Evolutionary conservation across 768 basidiomycete genomes (phyloP).

Genomic region (Suillus spraguei): DNA sequence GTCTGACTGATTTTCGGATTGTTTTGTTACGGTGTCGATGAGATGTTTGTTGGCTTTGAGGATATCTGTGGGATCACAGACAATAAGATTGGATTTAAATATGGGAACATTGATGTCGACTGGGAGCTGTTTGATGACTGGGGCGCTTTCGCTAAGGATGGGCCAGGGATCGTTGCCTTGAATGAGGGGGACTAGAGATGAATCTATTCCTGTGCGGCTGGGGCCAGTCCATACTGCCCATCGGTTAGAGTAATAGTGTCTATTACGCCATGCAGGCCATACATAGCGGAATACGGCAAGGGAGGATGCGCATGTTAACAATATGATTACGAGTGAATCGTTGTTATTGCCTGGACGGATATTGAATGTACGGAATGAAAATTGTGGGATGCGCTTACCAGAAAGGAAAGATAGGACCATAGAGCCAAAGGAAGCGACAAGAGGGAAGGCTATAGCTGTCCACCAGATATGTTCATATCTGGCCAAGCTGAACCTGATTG

Average conservation of each 20-base stretch:
- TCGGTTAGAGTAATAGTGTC: constrained; percentile 7
- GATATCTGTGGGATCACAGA: constrained; percentile 3
- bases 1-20: not conserved
- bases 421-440: not conserved
- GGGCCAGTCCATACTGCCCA: constrained; percentile 5
- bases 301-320: not conserved
- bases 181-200: not conserved
- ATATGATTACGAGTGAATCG: constrained; percentile 2
- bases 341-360: not conserved
- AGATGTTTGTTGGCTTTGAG: not conserved
- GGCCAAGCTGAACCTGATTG: constrained; percentile 1
- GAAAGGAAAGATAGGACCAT: constrained; percentile 3
- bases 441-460: constrained; percentile 4
- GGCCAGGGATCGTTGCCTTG: not conserved
- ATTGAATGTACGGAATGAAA: not conserved
- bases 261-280: constrained; percentile 8
- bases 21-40: not conserved
- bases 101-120: not conserved
- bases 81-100: not conserved
- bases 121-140: constrained; percentile 2
- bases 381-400: not conserved
- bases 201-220: constrained; percentile 3
- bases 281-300: constrained; percentile 5
- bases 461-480: constrained; percentile 3
- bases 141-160: not conserved